Evolutionary conservation across 495 filamentous ascomycete genomes (phyloP).

Genomic region (Bacidia rubella): DNA sequence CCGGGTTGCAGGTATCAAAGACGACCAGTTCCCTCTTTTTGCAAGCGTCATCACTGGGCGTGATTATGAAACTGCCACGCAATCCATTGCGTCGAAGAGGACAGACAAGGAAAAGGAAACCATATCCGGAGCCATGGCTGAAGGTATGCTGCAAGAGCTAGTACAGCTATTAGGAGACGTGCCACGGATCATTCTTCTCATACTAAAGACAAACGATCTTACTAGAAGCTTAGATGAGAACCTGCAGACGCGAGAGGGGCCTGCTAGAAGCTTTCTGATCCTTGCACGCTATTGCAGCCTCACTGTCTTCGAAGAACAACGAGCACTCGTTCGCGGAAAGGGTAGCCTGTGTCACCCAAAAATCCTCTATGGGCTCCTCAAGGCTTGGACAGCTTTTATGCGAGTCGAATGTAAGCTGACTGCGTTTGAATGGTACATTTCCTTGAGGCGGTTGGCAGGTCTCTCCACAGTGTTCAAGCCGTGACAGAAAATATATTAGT

Average conservation of each 20-base stretch:
- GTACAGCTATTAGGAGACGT: conserved; percentile 82
- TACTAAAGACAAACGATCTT: conserved; percentile 96
- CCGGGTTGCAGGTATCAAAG: conserved; percentile 77
- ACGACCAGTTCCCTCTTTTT: conserved; percentile 91
- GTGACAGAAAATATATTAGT: too few relatives aligned
- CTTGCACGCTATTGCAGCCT: conserved; percentile 84
- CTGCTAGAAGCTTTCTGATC: conserved; percentile 81
- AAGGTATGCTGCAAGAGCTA: conserved; percentile 69
- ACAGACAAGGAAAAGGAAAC: conserved; percentile 63
- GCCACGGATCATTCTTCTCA: conserved; percentile 81
- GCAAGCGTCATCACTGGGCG: conserved; percentile 93
- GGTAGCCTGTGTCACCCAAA: conserved; percentile 43
- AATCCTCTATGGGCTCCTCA: conserved; percentile 42
- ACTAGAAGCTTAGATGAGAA: conserved; percentile 91
- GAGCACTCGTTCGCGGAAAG: conserved; percentile 49
- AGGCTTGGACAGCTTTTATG: conserved; percentile 43
- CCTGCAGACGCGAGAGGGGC: conserved; percentile 78
- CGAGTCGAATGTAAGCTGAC: conserved; percentile 51
- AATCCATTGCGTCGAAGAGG: conserved; percentile 42
- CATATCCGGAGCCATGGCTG: conserved; percentile 68
- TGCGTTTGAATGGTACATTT: conserved; percentile 36
- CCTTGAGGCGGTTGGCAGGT: conserved; percentile 10
- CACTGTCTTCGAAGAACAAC: conserved; percentile 75
- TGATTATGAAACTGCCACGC: conserved; percentile 63
- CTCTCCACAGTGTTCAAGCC: not conserved